Evolutionary conservation across 176 grass and related monocot genomes (phyloP).

Genomic region (Oryza punctata): DNA sequence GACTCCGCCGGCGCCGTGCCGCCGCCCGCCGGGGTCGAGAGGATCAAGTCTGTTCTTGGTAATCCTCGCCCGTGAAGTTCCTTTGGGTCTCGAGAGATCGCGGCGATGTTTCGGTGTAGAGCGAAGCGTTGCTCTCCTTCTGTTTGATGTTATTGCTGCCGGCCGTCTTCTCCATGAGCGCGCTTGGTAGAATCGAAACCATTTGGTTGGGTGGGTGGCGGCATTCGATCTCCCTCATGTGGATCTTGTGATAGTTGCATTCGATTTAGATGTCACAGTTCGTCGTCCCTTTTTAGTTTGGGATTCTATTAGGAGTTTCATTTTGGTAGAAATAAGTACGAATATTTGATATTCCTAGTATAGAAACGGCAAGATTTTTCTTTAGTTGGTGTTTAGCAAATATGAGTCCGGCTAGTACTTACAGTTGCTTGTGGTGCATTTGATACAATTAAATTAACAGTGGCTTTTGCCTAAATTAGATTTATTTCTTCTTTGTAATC

Average conservation of each 20-base stretch:
- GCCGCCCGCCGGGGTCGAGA: slow-evolving; percentile 17
- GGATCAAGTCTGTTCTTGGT: slow-evolving; percentile 40
- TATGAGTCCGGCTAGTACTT: neutral
- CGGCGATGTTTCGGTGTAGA: neutral
- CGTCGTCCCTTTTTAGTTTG: neutral
- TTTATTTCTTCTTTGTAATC: neutral
- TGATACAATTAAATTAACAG: neutral
- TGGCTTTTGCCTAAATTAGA: neutral
- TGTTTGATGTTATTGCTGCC: neutral
- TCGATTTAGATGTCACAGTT: neutral
- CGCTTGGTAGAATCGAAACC: neutral
- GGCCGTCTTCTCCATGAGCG: neutral
- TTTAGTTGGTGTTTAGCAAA: neutral
- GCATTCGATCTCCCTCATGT: neutral
- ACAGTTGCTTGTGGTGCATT: neutral
- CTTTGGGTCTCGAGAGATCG: neutral
- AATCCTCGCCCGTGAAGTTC: neutral
- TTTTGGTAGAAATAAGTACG: neutral
- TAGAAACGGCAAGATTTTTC: neutral
- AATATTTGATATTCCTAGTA: neutral
- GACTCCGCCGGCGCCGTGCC: neutral
- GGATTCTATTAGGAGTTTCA: neutral
- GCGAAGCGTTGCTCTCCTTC: neutral
- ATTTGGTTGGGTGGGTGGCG: neutral
- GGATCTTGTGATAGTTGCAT: neutral